Percentiles rank a stretch among this genome's conserved stretches.
phyloP scores from a whole-genome alignment of 352 stramenopile species.

The Elongisporangium anandrum region DNA sequence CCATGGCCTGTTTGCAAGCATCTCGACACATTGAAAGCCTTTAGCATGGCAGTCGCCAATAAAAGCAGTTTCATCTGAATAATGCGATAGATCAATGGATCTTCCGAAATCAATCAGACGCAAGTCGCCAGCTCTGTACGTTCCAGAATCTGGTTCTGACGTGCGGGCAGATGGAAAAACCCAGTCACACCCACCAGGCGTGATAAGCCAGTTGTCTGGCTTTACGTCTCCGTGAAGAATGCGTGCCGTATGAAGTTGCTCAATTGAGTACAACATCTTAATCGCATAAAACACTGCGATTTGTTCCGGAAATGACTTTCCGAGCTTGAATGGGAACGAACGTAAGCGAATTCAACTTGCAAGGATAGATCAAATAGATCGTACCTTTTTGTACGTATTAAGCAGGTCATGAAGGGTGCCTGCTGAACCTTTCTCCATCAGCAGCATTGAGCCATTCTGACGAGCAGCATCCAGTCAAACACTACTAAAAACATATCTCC shows the following conservation, averaged over 20 bases:
- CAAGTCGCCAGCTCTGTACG: conserved; percentile 37
- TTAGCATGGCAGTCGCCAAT: conserved; percentile 75
- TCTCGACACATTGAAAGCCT: conserved; percentile 83
- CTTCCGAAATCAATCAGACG: conserved; percentile 83
- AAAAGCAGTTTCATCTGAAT: conserved; percentile 53
- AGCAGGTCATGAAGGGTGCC: conserved; percentile 79
- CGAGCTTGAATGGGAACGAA: conserved; percentile 16
- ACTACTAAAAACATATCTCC: too few species aligned
- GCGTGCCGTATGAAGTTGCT: conserved; percentile 51
- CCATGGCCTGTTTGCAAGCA: conserved; percentile 71
- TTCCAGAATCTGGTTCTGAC: conserved; percentile 10
- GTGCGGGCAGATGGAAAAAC: conserved; percentile 4
- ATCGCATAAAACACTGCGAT: conserved; percentile 75
- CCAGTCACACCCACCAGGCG: conserved; percentile 15
- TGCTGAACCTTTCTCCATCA: conserved; percentile 64
- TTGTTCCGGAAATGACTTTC: conserved; percentile 59
- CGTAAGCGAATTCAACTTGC: not conserved
- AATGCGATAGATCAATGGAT: conserved; percentile 69
- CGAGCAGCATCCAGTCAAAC: conserved; percentile 1
- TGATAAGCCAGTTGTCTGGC: conserved; percentile 83
- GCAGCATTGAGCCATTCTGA: conserved; percentile 71
- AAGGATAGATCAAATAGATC: not conserved
- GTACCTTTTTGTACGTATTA: conserved; percentile 78
- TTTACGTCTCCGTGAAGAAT: conserved; percentile 86
- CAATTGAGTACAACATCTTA: conserved; percentile 70